phyloP scores from a whole-genome alignment of 768 basidiomycete genomes.

The Termitomyces sp. region DNA sequence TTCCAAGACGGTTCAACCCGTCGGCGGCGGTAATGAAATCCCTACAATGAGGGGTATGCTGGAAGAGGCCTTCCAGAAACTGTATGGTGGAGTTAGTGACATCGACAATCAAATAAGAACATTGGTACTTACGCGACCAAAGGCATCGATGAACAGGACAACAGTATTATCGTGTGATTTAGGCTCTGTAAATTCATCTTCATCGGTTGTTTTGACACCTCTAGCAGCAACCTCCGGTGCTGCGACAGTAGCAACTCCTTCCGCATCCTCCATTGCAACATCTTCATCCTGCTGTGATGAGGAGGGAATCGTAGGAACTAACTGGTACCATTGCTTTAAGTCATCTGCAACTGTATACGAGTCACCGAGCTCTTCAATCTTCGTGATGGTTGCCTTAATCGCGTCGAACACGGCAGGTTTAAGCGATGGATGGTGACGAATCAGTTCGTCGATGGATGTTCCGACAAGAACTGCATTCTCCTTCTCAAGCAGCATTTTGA shows the following conservation, averaged over 20 bases:
- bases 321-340: conserved; percentile 64
- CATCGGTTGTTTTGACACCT: conserved; percentile 20
- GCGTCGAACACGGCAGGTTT: conserved; percentile 79
- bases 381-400: conserved; percentile 63
- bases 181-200: conserved; percentile 24
- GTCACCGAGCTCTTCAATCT: conserved; percentile 73
- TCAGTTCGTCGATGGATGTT: conserved; percentile 89
- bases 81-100: conserved; percentile 25
- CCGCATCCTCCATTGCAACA: conserved; percentile 48
- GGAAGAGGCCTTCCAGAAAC: conserved; percentile 95
- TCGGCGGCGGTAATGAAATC: conserved; percentile 81
- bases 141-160: conserved; percentile 75
- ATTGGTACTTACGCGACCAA: conserved; percentile 59
- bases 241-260: conserved; percentile 17
- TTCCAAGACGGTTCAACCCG: conserved; percentile 70
- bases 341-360: conserved; percentile 53
- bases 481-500: conserved; percentile 85
- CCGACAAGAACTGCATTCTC: conserved; percentile 91
- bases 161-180: conserved; percentile 73
- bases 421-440: conserved; percentile 90
- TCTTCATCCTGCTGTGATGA: conserved; percentile 28
- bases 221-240: conserved; percentile 12
- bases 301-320: conserved; percentile 31
- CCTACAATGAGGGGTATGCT: conserved; percentile 83
- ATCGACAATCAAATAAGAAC: background rate